Conservation (phyloP, 2,329 filamentous ascomycete genomes). For the Lachnellula occidentalis region DNA sequence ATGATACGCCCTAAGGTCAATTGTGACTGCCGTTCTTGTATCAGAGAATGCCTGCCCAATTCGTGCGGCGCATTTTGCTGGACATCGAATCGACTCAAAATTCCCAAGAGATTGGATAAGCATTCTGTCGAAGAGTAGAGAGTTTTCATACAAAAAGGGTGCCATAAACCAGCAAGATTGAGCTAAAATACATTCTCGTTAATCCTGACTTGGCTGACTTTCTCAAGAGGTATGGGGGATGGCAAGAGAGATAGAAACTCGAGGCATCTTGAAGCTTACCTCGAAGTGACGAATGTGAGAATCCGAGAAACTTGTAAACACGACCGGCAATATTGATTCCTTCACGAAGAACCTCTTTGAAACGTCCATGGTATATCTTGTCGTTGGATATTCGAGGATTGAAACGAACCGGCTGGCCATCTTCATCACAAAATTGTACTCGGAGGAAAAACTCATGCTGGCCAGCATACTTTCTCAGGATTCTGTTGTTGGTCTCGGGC, state of each 20-base stretch:
- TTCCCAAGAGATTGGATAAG: slow-evolving; percentile 43
- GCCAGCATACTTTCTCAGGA: slow-evolving; percentile 59
- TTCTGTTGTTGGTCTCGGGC: slow-evolving; percentile 62
- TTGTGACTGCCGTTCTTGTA: slow-evolving; percentile 57
- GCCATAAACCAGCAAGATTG: slow-evolving; percentile 66
- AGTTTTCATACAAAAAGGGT: slow-evolving; percentile 36
- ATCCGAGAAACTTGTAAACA: slow-evolving; percentile 63
- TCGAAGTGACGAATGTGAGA: slow-evolving; percentile 73
- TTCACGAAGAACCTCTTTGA: slow-evolving; percentile 50
- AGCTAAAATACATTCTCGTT: slow-evolving; percentile 28
- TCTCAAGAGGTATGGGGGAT: no score
- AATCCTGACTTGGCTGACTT: no score
- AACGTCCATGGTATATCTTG: slow-evolving; percentile 50
- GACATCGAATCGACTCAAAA: slow-evolving; percentile 46
- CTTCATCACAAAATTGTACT: slow-evolving; percentile 70
- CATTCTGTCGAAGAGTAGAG: slow-evolving; percentile 30
- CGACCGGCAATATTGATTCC: slow-evolving; percentile 61
- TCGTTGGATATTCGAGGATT: slow-evolving; percentile 47
- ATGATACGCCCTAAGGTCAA: slow-evolving; percentile 32
- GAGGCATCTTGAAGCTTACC: neutral
- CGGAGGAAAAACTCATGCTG: slow-evolving; percentile 61
- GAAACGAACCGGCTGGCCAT: slow-evolving; percentile 57
- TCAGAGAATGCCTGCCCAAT: slow-evolving; percentile 68
- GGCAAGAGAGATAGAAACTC: neutral
- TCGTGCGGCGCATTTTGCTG: slow-evolving; percentile 53